Conservation (phyloP, 805 yeast genomes). For the Ogataea nitratoaversa region DNA sequence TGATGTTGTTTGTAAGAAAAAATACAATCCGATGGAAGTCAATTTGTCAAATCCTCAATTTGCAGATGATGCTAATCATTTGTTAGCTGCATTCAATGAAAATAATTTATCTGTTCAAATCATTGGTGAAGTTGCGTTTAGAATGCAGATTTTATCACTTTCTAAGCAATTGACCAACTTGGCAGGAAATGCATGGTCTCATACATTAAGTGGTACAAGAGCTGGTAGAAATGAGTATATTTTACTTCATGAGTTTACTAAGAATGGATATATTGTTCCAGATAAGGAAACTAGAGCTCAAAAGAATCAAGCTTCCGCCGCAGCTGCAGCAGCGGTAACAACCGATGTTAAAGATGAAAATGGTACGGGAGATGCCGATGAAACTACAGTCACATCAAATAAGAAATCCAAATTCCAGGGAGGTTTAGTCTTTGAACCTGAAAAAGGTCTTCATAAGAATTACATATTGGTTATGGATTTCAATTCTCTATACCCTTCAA, state of each 20-base stretch:
- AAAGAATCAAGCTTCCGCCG: constrained; percentile 13
- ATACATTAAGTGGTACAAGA: constrained; percentile 89
- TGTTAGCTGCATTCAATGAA: constrained; percentile 68
- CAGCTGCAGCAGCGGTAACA: constrained; percentile 11
- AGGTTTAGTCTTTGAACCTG: constrained; percentile 92
- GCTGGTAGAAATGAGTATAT: constrained; percentile 95
- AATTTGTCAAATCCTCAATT: constrained; percentile 65
- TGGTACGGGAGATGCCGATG: constrained; percentile 33
- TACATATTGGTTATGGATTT: constrained; percentile 94
- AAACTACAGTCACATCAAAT: constrained; percentile 43
- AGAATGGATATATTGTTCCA: constrained; percentile 79
- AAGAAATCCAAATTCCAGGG: constrained; percentile 30
- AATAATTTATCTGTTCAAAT: constrained; percentile 62
- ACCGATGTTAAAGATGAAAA: constrained; percentile 21
- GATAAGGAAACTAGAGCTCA: constrained; percentile 46
- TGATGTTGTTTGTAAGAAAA: constrained; percentile 66
- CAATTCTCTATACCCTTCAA: constrained; percentile 94
- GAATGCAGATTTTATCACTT: constrained; percentile 79
- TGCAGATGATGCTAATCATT: constrained; percentile 60
- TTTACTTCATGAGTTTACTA: constrained; percentile 84
- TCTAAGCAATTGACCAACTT: constrained; percentile 87
- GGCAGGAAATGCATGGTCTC: constrained; percentile 98
- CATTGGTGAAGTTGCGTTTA: constrained; percentile 73
- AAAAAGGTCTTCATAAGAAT: constrained; percentile 86
- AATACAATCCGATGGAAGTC: constrained; percentile 60